These are phyloP conservation scores for Olyra latifolia DNA, from an alignment of 176 grass and related monocot genomes.

Conservation along the genomic window DNA sequence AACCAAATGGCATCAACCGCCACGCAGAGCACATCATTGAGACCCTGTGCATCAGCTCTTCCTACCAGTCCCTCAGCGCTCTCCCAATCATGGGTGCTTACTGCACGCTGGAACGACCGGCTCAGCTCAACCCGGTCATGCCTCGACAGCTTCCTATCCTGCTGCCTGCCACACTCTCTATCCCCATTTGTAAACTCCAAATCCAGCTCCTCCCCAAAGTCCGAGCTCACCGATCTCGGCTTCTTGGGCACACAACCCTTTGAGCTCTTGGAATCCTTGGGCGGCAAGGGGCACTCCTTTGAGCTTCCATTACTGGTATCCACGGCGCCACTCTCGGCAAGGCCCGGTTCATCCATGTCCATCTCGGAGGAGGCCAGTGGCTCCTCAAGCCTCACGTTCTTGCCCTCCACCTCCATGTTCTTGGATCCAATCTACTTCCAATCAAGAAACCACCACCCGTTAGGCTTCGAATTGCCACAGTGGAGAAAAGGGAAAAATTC, in stretches of 20 bases:
- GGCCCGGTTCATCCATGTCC: slow-evolving; percentile 59
- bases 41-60: slow-evolving; percentile 64
- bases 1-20: slow-evolving; percentile 95
- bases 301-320: slow-evolving; percentile 56
- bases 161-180: slow-evolving; percentile 52
- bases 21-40: slow-evolving; percentile 85
- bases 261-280: slow-evolving; percentile 41
- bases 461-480: background rate
- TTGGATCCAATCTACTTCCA: slow-evolving; percentile 48
- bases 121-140: slow-evolving; percentile 77
- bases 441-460: slow-evolving; percentile 9
- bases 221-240: slow-evolving; percentile 56
- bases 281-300: slow-evolving; percentile 47
- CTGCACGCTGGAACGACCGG: slow-evolving; percentile 66
- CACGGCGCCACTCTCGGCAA: slow-evolving; percentile 18
- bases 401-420: slow-evolving; percentile 52
- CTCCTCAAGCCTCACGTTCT: slow-evolving; percentile 33
- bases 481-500: background rate
- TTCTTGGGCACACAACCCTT: slow-evolving; percentile 54
- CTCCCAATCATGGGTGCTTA: slow-evolving; percentile 73
- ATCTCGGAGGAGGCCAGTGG: slow-evolving; percentile 42
- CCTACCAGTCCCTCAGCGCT: slow-evolving; percentile 53
- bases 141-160: slow-evolving; percentile 71
- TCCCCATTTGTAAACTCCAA: slow-evolving; percentile 42
- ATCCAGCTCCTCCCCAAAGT: slow-evolving; percentile 60